phyloP scores from a whole-genome alignment of 2,329 filamentous ascomycete genomes.

The Penicillium sp. region DNA sequence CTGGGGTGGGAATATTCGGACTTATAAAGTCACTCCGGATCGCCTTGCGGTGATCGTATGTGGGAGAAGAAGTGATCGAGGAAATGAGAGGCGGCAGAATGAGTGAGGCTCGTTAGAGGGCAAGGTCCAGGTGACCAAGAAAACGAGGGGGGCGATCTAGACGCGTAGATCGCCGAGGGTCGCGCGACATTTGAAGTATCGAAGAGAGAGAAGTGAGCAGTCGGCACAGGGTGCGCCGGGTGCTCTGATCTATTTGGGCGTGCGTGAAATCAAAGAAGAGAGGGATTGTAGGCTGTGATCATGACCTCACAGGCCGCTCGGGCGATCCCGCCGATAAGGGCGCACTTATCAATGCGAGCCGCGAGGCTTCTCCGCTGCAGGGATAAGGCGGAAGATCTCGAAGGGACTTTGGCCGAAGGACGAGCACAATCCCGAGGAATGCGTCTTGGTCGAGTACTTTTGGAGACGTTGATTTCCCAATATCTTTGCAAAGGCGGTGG shows the following conservation, averaged over 20 bases:
- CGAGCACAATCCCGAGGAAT: not conserved
- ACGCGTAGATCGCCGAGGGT: constrained; percentile 11
- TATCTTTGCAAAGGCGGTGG: no score
- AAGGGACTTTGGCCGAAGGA: not conserved
- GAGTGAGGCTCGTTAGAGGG: constrained; percentile 7
- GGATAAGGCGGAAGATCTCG: not conserved
- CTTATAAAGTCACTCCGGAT: not conserved
- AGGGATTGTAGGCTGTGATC: constrained; percentile 4
- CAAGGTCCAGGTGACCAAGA: constrained; percentile 8
- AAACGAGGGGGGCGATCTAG: constrained; percentile 16
- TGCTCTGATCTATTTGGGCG: not conserved
- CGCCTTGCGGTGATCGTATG: not conserved
- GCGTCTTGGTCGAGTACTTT: no score
- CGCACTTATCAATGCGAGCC: constrained; percentile 16
- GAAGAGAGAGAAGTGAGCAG: not conserved
- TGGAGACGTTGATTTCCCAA: not conserved
- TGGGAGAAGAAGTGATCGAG: not conserved
- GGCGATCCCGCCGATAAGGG: constrained; percentile 29
- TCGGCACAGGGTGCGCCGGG: not conserved
- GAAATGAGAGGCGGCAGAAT: not conserved
- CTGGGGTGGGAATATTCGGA: not conserved
- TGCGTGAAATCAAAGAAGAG: not conserved
- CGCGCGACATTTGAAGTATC: constrained; percentile 12
- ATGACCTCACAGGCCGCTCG: constrained; percentile 23
- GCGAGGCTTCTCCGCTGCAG: not conserved